Evolutionary conservation across 2,329 filamentous ascomycete species (phyloP), one percentile per base, ranked within the genome.

Genomic region (Lachnellula suecica): DNA sequence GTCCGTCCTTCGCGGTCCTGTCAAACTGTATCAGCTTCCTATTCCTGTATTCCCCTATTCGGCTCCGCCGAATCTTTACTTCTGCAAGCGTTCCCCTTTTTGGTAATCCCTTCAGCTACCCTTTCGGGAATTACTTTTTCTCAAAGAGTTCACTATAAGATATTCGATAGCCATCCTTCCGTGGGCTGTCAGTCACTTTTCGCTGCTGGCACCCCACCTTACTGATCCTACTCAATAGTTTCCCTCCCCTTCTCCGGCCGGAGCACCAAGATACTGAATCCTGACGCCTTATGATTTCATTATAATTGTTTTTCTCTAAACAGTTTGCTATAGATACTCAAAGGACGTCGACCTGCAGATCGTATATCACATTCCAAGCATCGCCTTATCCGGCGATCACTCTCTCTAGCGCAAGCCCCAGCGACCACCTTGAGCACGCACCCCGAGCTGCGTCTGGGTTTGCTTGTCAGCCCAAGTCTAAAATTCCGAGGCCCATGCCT

Each of bases 351-450:
- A 29, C 35, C 37, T n/a, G 27, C 44, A 46, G 22, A 44, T 56
- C 57, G 59, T 25, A 57, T 54, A 48, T 59, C 53, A 51, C 47
- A 57, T 56, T 60, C 58, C 59, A 52, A 53, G 53, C 48, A 59
- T 57, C 59, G 61, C 58, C 58, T 53, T 54, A 57, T 54, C 47
- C 50, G 59, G 53, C 58, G 56, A 62, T 63, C 61, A 47, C 37
- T 53, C n/a, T 29, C 35, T 49, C 45, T 62, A 61, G 60, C 56
- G 54, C 48, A 57, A 46, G 52, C 59, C 54, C 52, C 60, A 61
- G 60, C 57, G 44, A 52, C 49, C 47, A 50, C 53, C 34, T 24
- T 37, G n/a, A 35, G 17, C 9, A n/a, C 22, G 19, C 29, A 37
- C 44, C 44, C 40, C 23, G 22, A 29, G 17, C 19, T 25, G 10